Evolutionary conservation across 164 flowering plant genomes (phyloP).

Genomic region (Macadamia integrifolia): DNA sequence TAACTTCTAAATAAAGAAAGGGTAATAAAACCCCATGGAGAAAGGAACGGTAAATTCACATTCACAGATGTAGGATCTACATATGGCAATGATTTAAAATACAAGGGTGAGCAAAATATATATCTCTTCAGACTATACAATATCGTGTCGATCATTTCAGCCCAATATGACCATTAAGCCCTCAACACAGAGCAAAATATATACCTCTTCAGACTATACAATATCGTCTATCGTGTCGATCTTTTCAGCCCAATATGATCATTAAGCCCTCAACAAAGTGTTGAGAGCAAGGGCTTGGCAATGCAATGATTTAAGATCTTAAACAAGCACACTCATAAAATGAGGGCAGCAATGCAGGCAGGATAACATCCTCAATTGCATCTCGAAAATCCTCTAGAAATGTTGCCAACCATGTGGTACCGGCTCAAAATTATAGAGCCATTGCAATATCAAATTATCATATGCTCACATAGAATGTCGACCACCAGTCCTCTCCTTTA

Average conservation of each 20-base stretch:
- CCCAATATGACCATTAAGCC: background rate
- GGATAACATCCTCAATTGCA: too few relatives aligned
- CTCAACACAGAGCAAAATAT: background rate
- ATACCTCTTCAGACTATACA: too few relatives aligned
- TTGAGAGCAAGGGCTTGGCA: background rate
- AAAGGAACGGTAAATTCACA: background rate
- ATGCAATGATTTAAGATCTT: background rate
- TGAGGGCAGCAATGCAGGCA: too few relatives aligned
- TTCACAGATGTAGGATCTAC: background rate
- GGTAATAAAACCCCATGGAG: too few relatives aligned
- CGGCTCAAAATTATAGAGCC: background rate
- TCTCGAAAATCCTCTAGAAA: background rate
- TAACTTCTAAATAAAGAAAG: too few relatives aligned
- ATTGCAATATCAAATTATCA: background rate
- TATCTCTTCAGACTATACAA: background rate
- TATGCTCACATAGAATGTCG: background rate
- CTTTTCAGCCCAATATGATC: too few relatives aligned
- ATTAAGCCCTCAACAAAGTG: background rate
- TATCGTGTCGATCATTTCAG: background rate
- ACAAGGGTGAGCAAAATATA: background rate
- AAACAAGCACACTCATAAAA: background rate
- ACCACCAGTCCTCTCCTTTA: constrained; percentile 29
- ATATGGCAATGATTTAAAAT: background rate
- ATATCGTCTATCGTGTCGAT: too few relatives aligned
- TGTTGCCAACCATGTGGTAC: background rate